Conservation (phyloP, 2,329 filamentous ascomycete species). For the Aureobasidium lini region DNA sequence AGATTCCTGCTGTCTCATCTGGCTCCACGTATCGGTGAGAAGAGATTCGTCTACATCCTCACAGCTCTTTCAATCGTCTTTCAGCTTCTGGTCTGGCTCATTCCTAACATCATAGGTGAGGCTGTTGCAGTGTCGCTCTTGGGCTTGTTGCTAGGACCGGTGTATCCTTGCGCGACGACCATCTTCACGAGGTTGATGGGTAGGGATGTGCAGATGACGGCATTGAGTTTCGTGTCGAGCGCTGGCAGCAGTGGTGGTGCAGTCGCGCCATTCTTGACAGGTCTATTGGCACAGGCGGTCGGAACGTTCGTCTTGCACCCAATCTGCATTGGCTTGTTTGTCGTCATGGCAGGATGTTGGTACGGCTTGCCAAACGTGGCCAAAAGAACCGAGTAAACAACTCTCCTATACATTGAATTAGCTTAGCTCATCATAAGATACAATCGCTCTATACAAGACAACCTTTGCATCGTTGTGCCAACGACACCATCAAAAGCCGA, state of each 20-base stretch:
- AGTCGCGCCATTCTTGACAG: slow-evolving; percentile 58
- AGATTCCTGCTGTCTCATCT: slow-evolving; percentile 63
- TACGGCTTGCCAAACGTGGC: slow-evolving; percentile 47
- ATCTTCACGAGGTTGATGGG: slow-evolving; percentile 57
- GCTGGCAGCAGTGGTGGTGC: slow-evolving; percentile 64
- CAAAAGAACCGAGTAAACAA: slow-evolving; percentile 53
- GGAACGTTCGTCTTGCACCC: slow-evolving; percentile 60
- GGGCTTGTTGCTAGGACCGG: slow-evolving; percentile 67
- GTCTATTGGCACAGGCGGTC: slow-evolving; percentile 53
- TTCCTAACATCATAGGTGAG: slow-evolving; percentile 61
- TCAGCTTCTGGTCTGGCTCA: slow-evolving; percentile 69
- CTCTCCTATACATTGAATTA: no score
- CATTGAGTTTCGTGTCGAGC: slow-evolving; percentile 60
- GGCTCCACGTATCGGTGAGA: slow-evolving; percentile 63
- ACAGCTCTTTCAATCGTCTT: slow-evolving; percentile 56
- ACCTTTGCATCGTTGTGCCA: no score
- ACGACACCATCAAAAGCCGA: no score
- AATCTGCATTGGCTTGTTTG: slow-evolving; percentile 59
- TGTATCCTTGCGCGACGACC: slow-evolving; percentile 66
- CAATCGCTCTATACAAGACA: no score
- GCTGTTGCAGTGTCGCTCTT: slow-evolving; percentile 50
- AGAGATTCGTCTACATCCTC: slow-evolving; percentile 57
- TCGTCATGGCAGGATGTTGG: slow-evolving; percentile 60
- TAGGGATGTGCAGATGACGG: slow-evolving; percentile 52
- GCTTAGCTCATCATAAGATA: no score